Conservation (phyloP, 78 protist species). For the Dictyostelium intermedium region DNA sequence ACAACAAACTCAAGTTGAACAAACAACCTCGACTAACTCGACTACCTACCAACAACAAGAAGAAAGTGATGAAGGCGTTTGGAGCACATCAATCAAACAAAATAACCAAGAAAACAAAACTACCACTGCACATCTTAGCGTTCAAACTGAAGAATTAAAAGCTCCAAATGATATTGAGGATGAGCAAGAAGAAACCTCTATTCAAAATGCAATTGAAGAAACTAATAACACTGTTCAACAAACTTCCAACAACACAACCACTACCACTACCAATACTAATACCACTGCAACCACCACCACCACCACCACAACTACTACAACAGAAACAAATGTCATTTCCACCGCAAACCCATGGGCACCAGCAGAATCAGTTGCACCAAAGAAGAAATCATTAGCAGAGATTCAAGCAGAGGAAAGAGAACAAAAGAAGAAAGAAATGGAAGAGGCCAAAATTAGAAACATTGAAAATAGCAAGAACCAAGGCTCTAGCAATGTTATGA, state of each 20-base stretch:
- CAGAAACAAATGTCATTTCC: not conserved
- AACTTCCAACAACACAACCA: not conserved
- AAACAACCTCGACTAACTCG: constrained; percentile 2
- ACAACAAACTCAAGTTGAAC: not conserved
- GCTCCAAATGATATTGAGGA: constrained; percentile 2
- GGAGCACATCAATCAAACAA: not conserved
- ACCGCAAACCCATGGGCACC: constrained; percentile 53
- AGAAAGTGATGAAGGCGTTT: not conserved
- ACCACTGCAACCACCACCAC: not conserved
- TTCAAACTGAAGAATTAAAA: not conserved
- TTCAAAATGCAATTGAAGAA: not conserved
- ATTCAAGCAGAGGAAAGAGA: constrained; percentile 68
- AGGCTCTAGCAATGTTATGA: not conserved
- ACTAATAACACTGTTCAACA: not conserved
- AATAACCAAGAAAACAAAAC: not conserved
- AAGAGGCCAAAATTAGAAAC: constrained; percentile 1
- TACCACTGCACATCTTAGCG: not conserved
- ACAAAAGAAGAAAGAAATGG: constrained; percentile 49
- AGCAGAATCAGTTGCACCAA: not conserved
- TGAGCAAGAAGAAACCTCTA: not conserved
- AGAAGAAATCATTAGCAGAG: constrained; percentile 35
- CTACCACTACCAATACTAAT: not conserved
- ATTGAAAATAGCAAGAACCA: constrained; percentile 23
- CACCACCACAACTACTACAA: not conserved
- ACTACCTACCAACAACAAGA: not conserved